Evolutionary conservation across 257 asterid genomes (phyloP).

Genomic region (Parsonsia alboflavescens): DNA sequence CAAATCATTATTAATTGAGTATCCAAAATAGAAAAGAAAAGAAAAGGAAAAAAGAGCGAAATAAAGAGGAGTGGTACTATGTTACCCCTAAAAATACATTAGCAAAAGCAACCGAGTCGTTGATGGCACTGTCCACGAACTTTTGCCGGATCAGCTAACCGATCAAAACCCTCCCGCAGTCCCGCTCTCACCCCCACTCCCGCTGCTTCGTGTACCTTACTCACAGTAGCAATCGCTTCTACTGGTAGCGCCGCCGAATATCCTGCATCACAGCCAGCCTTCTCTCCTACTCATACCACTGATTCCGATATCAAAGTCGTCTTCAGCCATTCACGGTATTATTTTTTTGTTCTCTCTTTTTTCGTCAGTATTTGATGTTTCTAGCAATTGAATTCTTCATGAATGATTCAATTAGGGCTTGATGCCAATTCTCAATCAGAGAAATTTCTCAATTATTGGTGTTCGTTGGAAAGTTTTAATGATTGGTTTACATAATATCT

Average conservation of each 20-base stretch:
- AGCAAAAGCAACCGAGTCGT: background rate
- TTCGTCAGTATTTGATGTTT: background rate
- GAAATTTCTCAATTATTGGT: slow-evolving; percentile 2
- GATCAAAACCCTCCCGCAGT: slow-evolving; percentile 9
- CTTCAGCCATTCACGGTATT: background rate
- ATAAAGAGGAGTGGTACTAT: background rate
- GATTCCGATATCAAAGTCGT: background rate
- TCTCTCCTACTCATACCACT: background rate
- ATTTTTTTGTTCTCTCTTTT: background rate
- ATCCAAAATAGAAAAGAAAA: background rate
- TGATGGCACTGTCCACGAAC: background rate
- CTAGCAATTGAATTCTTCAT: background rate
- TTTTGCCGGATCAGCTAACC: slow-evolving; percentile 1
- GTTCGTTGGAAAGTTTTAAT: background rate
- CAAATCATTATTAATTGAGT: background rate
- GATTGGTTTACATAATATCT: background rate
- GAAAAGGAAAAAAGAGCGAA: background rate
- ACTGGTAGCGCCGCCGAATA: background rate
- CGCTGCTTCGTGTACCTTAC: background rate
- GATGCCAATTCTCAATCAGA: background rate
- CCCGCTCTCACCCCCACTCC: no score
- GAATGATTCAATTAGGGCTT: background rate
- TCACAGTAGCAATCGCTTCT: background rate
- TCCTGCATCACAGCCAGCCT: no score
- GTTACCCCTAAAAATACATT: background rate